Percentiles rank a stretch among this genome's conserved stretches.
phyloP scores from a whole-genome alignment of 495 filamentous ascomycete genomes.

The Rostrohypoxylon terebratum region DNA sequence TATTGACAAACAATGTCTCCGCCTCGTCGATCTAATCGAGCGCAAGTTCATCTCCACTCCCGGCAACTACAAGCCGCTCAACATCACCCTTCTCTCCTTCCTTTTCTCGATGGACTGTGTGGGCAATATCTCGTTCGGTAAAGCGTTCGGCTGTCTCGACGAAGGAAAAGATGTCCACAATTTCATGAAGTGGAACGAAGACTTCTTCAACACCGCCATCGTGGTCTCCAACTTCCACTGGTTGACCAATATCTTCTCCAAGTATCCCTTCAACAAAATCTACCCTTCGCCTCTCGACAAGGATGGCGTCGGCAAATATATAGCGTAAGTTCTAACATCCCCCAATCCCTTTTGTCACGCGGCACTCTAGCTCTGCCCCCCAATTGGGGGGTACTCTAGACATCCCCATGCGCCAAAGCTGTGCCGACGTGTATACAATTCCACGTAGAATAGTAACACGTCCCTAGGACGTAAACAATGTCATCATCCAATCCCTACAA shows the following conservation, averaged over 20 bases:
- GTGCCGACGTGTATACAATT: too few relatives aligned
- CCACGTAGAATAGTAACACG: too few relatives aligned
- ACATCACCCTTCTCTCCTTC: constrained; percentile 20
- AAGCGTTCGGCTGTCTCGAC: constrained; percentile 38
- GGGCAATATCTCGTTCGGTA: constrained; percentile 33
- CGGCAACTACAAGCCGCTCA: constrained; percentile 15
- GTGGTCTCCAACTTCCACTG: constrained; percentile 40
- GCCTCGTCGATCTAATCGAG: constrained; percentile 37
- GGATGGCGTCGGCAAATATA: constrained; percentile 33
- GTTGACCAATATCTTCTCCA: constrained; percentile 40
- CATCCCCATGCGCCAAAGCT: too few relatives aligned
- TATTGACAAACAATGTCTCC: constrained; percentile 25
- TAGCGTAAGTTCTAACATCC: constrained; percentile 22
- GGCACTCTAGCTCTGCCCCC: too few relatives aligned
- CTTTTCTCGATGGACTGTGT: constrained; percentile 43
- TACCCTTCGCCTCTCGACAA: constrained; percentile 30
- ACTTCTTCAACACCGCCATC: constrained; percentile 40
- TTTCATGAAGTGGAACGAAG: constrained; percentile 39
- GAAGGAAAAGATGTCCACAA: constrained; percentile 35
- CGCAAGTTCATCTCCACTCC: constrained; percentile 35
- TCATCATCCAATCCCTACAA: too few relatives aligned
- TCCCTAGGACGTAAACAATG: too few relatives aligned
- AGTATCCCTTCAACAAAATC: constrained; percentile 34
- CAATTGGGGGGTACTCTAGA: too few relatives aligned
- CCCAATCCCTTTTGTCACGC: too few relatives aligned